Base-by-base conservation (phyloP, 2,329 filamentous ascomycete genomes). In the Aspergillus tubingensis region DNA sequence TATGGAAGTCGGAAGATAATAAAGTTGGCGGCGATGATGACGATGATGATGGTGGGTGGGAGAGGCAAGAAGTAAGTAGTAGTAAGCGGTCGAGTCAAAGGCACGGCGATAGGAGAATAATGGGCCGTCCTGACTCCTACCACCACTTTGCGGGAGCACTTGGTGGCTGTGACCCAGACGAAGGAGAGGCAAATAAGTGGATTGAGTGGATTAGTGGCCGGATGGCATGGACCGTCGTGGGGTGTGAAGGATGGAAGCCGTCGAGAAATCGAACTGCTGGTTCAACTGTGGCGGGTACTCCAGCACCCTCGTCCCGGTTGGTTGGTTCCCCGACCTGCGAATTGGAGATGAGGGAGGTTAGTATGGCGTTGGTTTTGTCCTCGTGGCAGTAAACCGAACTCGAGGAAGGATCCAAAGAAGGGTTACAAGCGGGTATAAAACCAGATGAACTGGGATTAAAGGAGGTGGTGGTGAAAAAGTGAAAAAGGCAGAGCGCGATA, bases 231-330 rank as follows among this genome's bases (percentile, higher is more conserved):
- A 50, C 47, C 47, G 47, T 50, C 47, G 47, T 50, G 47, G 47
- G 47, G 47, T 32, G 25, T 27, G 47, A 27, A 50, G 11, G 47
- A 30, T 50, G 47, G 47, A 30, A 10, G 47, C 15, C 44, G 44
- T 49, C 23, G 15, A 44, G 41, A 44, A 36, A 36, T 39, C 36
- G 50, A 53, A 44, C 38, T 30, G 52, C 15, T 54, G 25, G 53
- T 55, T 55, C 53, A 55, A 43, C 11, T 55, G 53, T 55, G 53
- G 53, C 53, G 53, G 53, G 53, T 32, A 55, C 41, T 44, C 39
- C 39, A 54, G 39, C 41, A 44, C 21, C 41, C 25, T 39, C 21
- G 30, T 32, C 52, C 52, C 52, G 52, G 38, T 54, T 44, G 52
- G 38, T 21, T 44, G 52, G 52, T 43, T 43, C 38, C 38, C 38